Evolutionary conservation across 2,329 filamentous ascomycete genomes (phyloP).

Genomic region (Beauveria sp.): DNA sequence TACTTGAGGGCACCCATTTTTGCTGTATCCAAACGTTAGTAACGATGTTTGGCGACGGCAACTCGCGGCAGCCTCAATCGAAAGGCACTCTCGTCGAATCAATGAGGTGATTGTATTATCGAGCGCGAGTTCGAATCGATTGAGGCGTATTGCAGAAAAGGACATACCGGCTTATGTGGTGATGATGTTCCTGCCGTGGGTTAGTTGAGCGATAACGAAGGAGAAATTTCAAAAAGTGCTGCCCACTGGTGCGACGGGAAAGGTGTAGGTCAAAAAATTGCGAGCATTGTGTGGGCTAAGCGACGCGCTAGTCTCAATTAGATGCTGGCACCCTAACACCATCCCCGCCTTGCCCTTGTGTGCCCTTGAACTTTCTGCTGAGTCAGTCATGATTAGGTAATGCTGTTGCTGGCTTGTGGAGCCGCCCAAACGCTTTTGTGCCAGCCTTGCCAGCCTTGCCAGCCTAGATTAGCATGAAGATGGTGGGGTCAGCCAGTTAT

Average conservation of each 20-base stretch:
- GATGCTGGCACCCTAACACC: constrained; percentile 21
- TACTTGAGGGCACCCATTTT: constrained; percentile 99
- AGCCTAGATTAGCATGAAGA: not conserved
- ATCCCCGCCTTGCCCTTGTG: constrained; percentile 20
- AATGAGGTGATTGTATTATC: not conserved
- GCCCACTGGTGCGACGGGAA: constrained; percentile 24
- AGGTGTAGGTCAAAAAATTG: constrained; percentile 23
- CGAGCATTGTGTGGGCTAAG: constrained; percentile 32
- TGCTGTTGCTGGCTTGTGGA: constrained; percentile 23
- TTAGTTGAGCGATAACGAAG: constrained; percentile 27
- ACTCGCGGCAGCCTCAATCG: not conserved
- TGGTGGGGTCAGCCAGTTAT: not conserved
- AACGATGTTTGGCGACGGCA: constrained; percentile 10
- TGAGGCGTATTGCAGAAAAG: not conserved
- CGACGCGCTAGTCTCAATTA: constrained; percentile 23
- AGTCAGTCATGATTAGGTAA: constrained; percentile 12
- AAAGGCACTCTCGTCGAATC: not conserved
- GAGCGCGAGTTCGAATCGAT: not conserved
- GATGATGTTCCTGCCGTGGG: constrained; percentile 27
- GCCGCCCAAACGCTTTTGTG: not conserved
- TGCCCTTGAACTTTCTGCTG: not conserved
- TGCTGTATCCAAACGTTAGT: constrained; percentile 32
- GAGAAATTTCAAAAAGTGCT: constrained; percentile 22
- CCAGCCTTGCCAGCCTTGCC: not conserved
- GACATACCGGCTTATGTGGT: constrained; percentile 31